Evolutionary conservation across 2,329 filamentous ascomycete species (phyloP).

Genomic region (Malbranchea cinnamomea): DNA sequence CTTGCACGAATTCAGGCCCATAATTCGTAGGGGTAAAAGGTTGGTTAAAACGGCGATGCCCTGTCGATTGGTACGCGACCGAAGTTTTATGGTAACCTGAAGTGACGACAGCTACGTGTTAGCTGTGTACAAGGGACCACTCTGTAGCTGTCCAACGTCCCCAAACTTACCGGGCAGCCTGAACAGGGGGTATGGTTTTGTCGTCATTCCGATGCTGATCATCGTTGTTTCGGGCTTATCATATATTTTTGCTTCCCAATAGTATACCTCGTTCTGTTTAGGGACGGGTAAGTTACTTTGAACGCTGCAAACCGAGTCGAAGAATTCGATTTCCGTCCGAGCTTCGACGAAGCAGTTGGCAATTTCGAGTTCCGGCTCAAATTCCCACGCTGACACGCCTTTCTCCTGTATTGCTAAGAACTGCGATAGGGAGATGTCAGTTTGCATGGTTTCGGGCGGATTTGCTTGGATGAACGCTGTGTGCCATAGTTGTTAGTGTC

Average conservation of each 20-base stretch:
- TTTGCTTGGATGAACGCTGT: slow-evolving; percentile 86
- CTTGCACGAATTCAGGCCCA: slow-evolving; percentile 73
- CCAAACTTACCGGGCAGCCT: slow-evolving; percentile 66
- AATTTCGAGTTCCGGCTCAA: slow-evolving; percentile 96
- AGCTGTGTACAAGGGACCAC: too few relatives aligned
- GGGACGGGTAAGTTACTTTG: slow-evolving; percentile 93
- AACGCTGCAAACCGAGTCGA: slow-evolving; percentile 93
- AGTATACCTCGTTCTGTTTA: slow-evolving; percentile 98
- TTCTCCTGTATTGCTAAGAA: slow-evolving; percentile 98
- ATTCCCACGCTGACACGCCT: slow-evolving; percentile 98
- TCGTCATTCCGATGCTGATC: slow-evolving; percentile 84
- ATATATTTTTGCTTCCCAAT: slow-evolving; percentile 98
- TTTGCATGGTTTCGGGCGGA: slow-evolving; percentile 85
- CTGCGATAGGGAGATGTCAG: slow-evolving; percentile 93
- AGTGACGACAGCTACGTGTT: background rate
- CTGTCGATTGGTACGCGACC: slow-evolving; percentile 77
- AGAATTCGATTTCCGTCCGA: slow-evolving; percentile 96
- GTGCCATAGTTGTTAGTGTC: too few relatives aligned
- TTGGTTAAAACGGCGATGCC: slow-evolving; percentile 79
- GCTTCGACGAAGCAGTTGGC: slow-evolving; percentile 97
- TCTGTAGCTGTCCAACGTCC: too few relatives aligned
- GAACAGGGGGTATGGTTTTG: slow-evolving; percentile 93
- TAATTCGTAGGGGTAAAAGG: slow-evolving; percentile 71
- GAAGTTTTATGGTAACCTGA: slow-evolving; percentile 84
- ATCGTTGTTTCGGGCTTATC: slow-evolving; percentile 84